Evolutionary conservation across 805 yeast species (phyloP).

Genomic region (Vanderwaltozyma polyspora): DNA sequence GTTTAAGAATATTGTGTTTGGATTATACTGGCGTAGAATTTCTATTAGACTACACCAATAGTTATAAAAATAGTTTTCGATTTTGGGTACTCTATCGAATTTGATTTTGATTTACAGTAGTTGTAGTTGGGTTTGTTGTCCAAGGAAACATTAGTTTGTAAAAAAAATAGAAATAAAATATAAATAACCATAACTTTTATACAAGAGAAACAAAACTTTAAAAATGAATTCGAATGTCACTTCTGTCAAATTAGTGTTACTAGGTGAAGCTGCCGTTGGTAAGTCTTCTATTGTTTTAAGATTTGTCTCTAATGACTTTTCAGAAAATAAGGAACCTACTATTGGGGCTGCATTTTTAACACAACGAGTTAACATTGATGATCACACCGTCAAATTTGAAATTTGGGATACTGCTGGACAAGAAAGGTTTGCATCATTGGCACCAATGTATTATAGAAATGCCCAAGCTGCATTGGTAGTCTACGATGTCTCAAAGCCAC

Average conservation of each 20-base stretch:
- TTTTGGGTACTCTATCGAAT: too few species aligned
- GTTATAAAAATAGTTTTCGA: too few species aligned
- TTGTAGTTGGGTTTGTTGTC: too few species aligned
- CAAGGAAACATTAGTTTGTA: too few species aligned
- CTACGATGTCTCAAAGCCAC: constrained; percentile 90
- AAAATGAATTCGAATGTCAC: constrained; percentile 24
- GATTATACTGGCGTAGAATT: too few species aligned
- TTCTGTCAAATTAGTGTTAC: constrained; percentile 70
- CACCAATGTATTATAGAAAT: constrained; percentile 95
- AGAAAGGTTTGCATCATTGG: constrained; percentile 89
- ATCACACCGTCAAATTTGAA: constrained; percentile 79
- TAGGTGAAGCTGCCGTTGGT: constrained; percentile 98
- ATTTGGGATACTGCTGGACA: constrained; percentile 98
- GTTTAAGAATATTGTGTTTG: too few species aligned
- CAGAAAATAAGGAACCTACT: constrained; percentile 95
- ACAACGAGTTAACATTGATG: constrained; percentile 81
- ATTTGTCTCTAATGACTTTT: constrained; percentile 90
- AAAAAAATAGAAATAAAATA: too few species aligned
- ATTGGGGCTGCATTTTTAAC: constrained; percentile 97
- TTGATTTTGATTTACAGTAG: too few species aligned
- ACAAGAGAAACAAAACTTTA: too few species aligned
- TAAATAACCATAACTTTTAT: too few species aligned
- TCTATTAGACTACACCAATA: too few species aligned
- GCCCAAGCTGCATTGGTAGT: constrained; percentile 96
- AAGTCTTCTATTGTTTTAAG: constrained; percentile 86